Evolutionary conservation across 305 asterid genomes (phyloP), one percentile per base, ranked within the genome.

Genomic region (Ajuga reptans): DNA sequence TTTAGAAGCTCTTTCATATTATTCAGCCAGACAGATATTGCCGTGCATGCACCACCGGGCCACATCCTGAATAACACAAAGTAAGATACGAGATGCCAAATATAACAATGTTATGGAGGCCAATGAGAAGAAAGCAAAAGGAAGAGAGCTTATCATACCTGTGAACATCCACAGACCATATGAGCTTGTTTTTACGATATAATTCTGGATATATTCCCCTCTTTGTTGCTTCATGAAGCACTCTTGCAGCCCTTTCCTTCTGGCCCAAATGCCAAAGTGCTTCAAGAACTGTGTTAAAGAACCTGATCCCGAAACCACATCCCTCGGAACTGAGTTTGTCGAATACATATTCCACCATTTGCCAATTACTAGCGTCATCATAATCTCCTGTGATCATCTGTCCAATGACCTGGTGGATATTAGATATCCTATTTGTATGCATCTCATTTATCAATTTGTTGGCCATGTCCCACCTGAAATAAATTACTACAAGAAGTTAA

Each of bases 201-300:
- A 92, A 74, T 76, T 88, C 98, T 58, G 98, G 96, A 75, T 82
- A 92, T 55, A 88, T 71, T 3, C 96, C 97, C 79, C 96, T 87
- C 75, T 88, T 90, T 68, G 85, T 87, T 63, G 98, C 98, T 85
- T 92, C 98, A 66, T 73, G 63, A 65, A 92, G 95, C 61, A 88
- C 98, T 84, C 89, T 87, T 42, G 92, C 89, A 68, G 97, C 96
- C 82, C 97, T 84, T 83, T 88, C 89, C 84, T 83, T 90, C 85
- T 92, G 98, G 70, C 95, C 95, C 66, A 92, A 83, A 81, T 92
- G 84, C 98, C 98, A 92, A 79, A 92, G 96, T 54, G 98, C 96
- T 78, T 90, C 98, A 62, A 92, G 75, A 76, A 92, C 80, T 14
- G 95, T 67, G 81, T 87, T 90, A 71, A 80, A 90, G 77, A 90